Evolutionary conservation across 805 yeast genomes (phyloP).

Genomic region (Zygosaccharomyces bailii): DNA sequence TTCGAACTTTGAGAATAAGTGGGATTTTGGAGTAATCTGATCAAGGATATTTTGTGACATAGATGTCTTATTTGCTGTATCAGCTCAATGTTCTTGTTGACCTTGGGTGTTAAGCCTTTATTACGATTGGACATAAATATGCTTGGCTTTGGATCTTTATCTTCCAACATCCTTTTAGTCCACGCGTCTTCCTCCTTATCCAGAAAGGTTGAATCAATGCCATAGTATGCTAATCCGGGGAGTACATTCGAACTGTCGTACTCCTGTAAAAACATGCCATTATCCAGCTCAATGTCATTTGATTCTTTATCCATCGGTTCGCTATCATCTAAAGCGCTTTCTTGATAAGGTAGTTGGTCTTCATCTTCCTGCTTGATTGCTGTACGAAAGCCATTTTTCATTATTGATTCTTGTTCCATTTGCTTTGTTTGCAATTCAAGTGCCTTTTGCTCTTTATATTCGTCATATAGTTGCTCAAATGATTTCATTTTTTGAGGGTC

Average conservation of each 20-base stretch:
- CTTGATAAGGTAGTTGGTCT: conserved; percentile 14
- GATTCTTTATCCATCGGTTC: conserved; percentile 38
- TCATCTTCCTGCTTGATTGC: conserved; percentile 36
- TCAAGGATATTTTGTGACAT: conserved; percentile 82
- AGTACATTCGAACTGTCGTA: conserved; percentile 80
- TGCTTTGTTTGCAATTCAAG: conserved; percentile 28
- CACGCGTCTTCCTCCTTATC: conserved; percentile 46
- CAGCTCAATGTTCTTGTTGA: conserved; percentile 63
- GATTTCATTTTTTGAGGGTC: conserved; percentile 66
- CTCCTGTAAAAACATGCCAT: conserved; percentile 68
- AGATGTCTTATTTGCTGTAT: conserved; percentile 86
- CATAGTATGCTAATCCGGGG: conserved; percentile 59
- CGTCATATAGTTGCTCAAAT: conserved; percentile 36
- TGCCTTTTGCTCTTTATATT: conserved; percentile 32
- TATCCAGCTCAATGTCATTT: conserved; percentile 47
- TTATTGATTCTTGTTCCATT: conserved; percentile 37
- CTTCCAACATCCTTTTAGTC: conserved; percentile 39
- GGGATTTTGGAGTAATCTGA: conserved; percentile 75
- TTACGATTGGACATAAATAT: conserved; percentile 39
- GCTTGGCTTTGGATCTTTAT: conserved; percentile 39
- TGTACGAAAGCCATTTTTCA: conserved; percentile 38
- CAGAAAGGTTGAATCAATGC: conserved; percentile 46
- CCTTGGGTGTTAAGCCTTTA: conserved; percentile 57
- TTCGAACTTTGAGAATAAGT: conserved; percentile 20
- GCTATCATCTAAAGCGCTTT: conserved; percentile 9